A percentile compares a stretch with the other conserved stretches of the same genome.
These are phyloP conservation scores for Micractinium conductrix DNA, from an alignment of 139 green algal species.

Conservation along the genomic window DNA sequence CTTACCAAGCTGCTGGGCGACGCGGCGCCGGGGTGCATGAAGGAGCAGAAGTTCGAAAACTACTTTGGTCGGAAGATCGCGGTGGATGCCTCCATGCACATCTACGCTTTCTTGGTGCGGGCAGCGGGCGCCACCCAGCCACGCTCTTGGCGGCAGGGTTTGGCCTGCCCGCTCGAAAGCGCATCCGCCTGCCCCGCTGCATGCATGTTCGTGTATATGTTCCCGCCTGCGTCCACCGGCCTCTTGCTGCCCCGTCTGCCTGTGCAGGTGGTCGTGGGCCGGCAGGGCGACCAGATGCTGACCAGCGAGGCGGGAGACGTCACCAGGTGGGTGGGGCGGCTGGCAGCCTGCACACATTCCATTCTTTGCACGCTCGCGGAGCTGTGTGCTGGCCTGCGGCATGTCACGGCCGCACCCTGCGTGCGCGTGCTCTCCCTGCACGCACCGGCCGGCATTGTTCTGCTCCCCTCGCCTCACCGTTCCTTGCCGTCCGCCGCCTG, in stretches of 20 bases:
- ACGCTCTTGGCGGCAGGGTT: not conserved
- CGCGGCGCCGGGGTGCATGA: slow-evolving; percentile 79
- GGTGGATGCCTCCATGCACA: slow-evolving; percentile 98
- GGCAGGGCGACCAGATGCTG: slow-evolving; percentile 83
- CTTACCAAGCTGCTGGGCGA: slow-evolving; percentile 95
- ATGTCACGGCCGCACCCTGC: no score
- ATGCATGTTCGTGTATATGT: no score
- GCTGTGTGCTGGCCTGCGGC: no score
- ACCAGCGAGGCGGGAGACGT: slow-evolving; percentile 94
- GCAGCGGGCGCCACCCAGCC: not conserved
- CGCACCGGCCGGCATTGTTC: no score
- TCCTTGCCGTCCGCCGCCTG: not conserved
- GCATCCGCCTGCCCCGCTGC: no score
- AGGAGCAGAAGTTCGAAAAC: slow-evolving; percentile 93
- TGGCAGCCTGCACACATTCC: no score
- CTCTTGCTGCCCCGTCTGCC: not conserved
- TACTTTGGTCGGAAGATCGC: slow-evolving; percentile 98
- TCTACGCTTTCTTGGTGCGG: slow-evolving; percentile 97
- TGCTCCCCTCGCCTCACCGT: not conserved
- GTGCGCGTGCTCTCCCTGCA: no score
- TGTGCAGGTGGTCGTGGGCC: slow-evolving; percentile 80
- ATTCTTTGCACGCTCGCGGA: no score
- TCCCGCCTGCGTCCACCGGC: no score
- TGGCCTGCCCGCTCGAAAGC: no score
- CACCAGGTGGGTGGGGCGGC: slow-evolving; percentile 72